phyloP scores from a whole-genome alignment of 2,329 filamentous ascomycete genomes.

The Exophiala phaeomuriformis region DNA sequence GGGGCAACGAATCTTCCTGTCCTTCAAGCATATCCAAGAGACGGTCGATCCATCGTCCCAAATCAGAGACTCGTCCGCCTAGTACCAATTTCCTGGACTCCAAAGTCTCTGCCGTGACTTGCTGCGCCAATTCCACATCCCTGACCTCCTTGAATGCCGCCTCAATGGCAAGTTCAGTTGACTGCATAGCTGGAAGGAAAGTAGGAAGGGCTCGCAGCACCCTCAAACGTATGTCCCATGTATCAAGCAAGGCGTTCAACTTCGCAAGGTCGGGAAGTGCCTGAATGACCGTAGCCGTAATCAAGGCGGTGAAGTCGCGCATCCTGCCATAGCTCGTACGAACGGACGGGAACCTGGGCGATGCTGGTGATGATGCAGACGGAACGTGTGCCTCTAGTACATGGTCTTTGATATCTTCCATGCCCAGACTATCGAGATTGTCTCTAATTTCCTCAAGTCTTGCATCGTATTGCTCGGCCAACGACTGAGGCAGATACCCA shows the following conservation, averaged over 20 bases:
- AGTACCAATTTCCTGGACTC: conserved; percentile 48
- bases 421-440: conserved; percentile 38
- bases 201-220: conserved; percentile 67
- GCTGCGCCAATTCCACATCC: conserved; percentile 14
- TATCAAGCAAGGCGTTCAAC: conserved; percentile 63
- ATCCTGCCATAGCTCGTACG: conserved; percentile 57
- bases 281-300: conserved; percentile 87
- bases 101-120: conserved; percentile 35
- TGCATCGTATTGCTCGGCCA: conserved; percentile 61
- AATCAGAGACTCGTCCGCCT: conserved; percentile 59
- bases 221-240: conserved; percentile 69
- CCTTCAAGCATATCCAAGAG: conserved; percentile 86
- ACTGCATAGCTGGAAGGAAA: conserved; percentile 57
- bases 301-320: conserved; percentile 81
- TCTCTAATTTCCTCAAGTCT: conserved; percentile 65
- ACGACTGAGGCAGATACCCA: conserved; percentile 60
- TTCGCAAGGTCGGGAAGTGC: conserved; percentile 73
- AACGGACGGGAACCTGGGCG: conserved; percentile 37
- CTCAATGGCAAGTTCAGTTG: conserved; percentile 33
- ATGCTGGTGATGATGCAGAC: conserved; percentile 36
- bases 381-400: conserved; percentile 67
- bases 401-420: conserved; percentile 77
- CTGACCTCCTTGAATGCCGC: conserved; percentile 31
- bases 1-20: conserved; percentile 72
- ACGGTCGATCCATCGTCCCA: conserved; percentile 68